Conservation (phyloP, 768 basidiomycete species). For the Gautieria morchelliformis region DNA sequence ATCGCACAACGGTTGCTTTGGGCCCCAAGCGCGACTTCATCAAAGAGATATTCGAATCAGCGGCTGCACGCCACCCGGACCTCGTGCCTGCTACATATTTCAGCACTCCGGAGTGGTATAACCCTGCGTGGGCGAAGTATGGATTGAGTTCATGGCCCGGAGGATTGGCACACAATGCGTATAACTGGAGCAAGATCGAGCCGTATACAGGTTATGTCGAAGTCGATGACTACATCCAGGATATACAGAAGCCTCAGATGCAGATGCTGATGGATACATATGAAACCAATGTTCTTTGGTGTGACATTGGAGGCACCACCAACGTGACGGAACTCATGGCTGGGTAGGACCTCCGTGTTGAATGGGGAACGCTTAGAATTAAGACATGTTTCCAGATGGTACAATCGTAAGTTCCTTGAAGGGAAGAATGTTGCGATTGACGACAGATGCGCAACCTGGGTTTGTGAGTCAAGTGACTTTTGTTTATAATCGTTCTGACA, state of each 20-base stretch:
- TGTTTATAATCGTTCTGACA: not conserved
- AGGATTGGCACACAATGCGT: constrained; percentile 42
- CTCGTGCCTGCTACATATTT: constrained; percentile 51
- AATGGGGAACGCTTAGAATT: not conserved
- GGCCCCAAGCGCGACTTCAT: constrained; percentile 44
- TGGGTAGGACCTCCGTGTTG: not conserved
- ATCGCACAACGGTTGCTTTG: constrained; percentile 39
- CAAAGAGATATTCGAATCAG: constrained; percentile 38
- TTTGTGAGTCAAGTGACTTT: not conserved
- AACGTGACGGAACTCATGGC: constrained; percentile 4
- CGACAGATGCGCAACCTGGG: constrained; percentile 3
- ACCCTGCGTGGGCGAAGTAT: constrained; percentile 41
- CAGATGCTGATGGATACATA: constrained; percentile 35
- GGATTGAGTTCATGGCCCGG: constrained; percentile 47
- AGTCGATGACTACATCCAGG: constrained; percentile 43
- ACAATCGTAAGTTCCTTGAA: constrained; percentile 3
- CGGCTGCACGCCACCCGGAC: constrained; percentile 39
- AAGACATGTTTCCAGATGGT: not conserved
- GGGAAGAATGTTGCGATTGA: constrained; percentile 4
- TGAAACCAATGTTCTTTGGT: constrained; percentile 48
- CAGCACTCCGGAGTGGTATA: constrained; percentile 51
- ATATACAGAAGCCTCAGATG: constrained; percentile 45
- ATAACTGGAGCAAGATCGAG: constrained; percentile 35
- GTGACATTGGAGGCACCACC: constrained; percentile 36
- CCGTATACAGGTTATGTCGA: constrained; percentile 43